phyloP scores from a whole-genome alignment of 2,329 filamentous ascomycete genomes.

The Tolypocladium guangdongense region DNA sequence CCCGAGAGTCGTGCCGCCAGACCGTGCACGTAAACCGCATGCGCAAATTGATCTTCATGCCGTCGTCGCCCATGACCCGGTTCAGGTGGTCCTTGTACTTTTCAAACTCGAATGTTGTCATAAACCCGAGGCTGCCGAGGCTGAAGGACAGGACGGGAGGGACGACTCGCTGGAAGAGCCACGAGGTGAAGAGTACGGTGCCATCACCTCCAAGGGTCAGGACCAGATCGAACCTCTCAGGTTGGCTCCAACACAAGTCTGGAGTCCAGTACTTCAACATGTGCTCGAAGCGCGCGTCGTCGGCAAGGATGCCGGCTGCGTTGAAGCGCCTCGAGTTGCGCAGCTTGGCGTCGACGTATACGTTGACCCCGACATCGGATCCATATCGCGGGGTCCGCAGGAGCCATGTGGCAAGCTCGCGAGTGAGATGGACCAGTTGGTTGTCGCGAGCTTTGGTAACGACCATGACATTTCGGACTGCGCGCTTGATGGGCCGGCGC shows the following conservation, averaged over 20 bases:
- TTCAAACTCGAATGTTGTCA: slow-evolving; percentile 80
- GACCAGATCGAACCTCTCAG: slow-evolving; percentile 92
- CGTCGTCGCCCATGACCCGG: slow-evolving; percentile 82
- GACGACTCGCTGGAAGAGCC: slow-evolving; percentile 85
- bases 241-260: slow-evolving; percentile 85
- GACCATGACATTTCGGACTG: slow-evolving; percentile 93
- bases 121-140: slow-evolving; percentile 74
- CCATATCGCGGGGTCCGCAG: slow-evolving; percentile 83
- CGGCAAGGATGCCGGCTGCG: slow-evolving; percentile 56
- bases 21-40: slow-evolving; percentile 99
- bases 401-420: slow-evolving; percentile 80
- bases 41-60: slow-evolving; percentile 93
- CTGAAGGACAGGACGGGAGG: slow-evolving; percentile 79
- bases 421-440: slow-evolving; percentile 76
- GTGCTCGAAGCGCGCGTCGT: slow-evolving; percentile 63
- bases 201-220: slow-evolving; percentile 79
- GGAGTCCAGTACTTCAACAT: slow-evolving; percentile 97
- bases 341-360: slow-evolving; percentile 96
- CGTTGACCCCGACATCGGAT: slow-evolving; percentile 81
- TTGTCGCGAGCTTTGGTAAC: slow-evolving; percentile 97
- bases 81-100: slow-evolving; percentile 80
- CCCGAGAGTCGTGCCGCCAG: slow-evolving; percentile 57
- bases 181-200: slow-evolving; percentile 79
- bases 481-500: slow-evolving; percentile 80
- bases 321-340: slow-evolving; percentile 82